Evolutionary conservation across 148 eudicot species (phyloP).

Genomic region (Rhododendron vialii): DNA sequence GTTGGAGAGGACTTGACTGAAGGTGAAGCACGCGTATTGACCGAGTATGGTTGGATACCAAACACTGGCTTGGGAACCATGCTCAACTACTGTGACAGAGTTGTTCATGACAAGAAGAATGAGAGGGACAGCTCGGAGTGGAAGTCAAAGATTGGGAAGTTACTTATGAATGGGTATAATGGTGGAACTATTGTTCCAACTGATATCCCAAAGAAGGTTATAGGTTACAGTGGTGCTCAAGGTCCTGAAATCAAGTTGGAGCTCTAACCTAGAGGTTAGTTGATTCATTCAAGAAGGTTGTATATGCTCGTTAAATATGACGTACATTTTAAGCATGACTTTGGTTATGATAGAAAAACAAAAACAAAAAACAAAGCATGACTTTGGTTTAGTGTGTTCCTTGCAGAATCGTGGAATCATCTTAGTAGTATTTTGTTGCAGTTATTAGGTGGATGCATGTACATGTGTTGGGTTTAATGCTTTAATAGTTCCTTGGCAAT

Average conservation of each 20-base stretch:
- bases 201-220: constrained; percentile 37
- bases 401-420: neutral
- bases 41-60: constrained; percentile 82
- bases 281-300: neutral
- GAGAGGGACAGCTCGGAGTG: constrained; percentile 72
- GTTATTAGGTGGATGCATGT: neutral
- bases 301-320: neutral
- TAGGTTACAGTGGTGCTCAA: constrained; percentile 27
- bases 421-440: neutral
- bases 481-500: neutral
- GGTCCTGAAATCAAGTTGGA: constrained; percentile 54
- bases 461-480: neutral
- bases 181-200: constrained; percentile 59
- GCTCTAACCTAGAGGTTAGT: constrained; percentile 21
- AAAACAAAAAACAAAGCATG: neutral
- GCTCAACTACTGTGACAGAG: constrained; percentile 89
- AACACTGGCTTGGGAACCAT: constrained; percentile 85
- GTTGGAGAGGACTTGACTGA: constrained; percentile 81
- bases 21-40: constrained; percentile 83
- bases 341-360: neutral
- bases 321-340: neutral
- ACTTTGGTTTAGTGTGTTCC: neutral
- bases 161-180: constrained; percentile 67
- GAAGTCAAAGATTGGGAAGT: constrained; percentile 73
- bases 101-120: constrained; percentile 69